phyloP scores from a whole-genome alignment of 305 asterid species.

The Ilex paraguariensis region DNA sequence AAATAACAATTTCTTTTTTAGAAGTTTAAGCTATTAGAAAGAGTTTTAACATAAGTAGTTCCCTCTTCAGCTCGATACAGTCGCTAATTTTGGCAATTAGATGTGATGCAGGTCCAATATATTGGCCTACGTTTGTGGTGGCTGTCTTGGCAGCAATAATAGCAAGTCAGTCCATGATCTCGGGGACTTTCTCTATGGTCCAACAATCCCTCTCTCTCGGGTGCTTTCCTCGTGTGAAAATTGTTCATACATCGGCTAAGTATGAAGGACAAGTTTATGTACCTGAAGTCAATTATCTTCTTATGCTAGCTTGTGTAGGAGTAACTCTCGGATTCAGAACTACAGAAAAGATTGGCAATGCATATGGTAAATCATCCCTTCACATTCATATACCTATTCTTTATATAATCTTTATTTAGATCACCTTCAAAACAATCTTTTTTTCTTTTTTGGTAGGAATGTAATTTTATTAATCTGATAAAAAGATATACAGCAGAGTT shows the following conservation, averaged over 20 bases:
- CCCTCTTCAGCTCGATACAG: not conserved
- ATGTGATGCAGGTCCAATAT: not conserved
- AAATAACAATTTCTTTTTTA: too few relatives aligned
- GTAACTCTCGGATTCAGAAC: not conserved
- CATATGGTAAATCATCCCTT: slow-evolving; percentile 2
- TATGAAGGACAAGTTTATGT: slow-evolving; percentile 8
- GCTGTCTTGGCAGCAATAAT: slow-evolving; percentile 2
- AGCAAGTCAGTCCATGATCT: slow-evolving; percentile 7
- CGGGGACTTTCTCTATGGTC: slow-evolving; percentile 3
- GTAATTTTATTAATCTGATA: too few relatives aligned
- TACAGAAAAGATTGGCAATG: not conserved
- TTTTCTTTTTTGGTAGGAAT: too few relatives aligned
- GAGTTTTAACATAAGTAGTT: too few relatives aligned
- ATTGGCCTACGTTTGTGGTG: slow-evolving; percentile 8
- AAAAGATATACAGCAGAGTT: too few relatives aligned
- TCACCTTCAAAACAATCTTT: not conserved
- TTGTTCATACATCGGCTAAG: slow-evolving; percentile 5
- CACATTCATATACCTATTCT: too few relatives aligned
- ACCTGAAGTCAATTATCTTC: slow-evolving; percentile 5
- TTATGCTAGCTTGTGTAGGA: not conserved
- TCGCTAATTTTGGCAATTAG: too few relatives aligned
- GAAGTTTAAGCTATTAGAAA: too few relatives aligned
- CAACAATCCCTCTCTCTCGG: slow-evolving; percentile 1
- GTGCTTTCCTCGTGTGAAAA: slow-evolving; percentile 5
- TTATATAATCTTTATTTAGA: too few relatives aligned